Conservation (phyloP, 2,329 filamentous ascomycete species). For the Penicillium sp. region DNA sequence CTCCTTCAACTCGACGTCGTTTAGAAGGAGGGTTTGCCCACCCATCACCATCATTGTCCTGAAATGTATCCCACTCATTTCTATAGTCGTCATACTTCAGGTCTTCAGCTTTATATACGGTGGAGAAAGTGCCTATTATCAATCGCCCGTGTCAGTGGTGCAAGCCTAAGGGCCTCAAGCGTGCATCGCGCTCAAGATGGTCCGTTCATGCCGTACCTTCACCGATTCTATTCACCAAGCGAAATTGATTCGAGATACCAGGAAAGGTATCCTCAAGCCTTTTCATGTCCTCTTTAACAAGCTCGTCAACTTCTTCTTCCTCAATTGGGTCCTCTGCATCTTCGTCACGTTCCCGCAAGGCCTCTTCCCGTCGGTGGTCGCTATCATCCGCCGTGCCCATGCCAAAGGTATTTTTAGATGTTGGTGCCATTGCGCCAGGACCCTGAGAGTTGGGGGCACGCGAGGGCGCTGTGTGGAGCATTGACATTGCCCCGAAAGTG, state of each 20-base stretch:
- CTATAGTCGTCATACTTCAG: slow-evolving; percentile 80
- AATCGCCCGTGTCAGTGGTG: slow-evolving; percentile 1
- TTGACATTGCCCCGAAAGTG: slow-evolving; percentile 30
- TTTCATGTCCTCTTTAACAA: slow-evolving; percentile 82
- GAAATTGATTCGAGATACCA: slow-evolving; percentile 81
- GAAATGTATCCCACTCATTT: slow-evolving; percentile 82
- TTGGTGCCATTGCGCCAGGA: slow-evolving; percentile 21
- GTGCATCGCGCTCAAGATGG: background rate
- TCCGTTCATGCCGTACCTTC: slow-evolving; percentile 67
- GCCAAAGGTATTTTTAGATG: slow-evolving; percentile 25
- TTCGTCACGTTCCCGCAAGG: slow-evolving; percentile 27
- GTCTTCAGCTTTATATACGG: slow-evolving; percentile 98
- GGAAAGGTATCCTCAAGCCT: slow-evolving; percentile 81
- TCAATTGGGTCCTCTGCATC: slow-evolving; percentile 34
- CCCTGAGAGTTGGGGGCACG: slow-evolving; percentile 33
- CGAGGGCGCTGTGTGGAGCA: slow-evolving; percentile 29
- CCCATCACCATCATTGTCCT: slow-evolving; percentile 64
- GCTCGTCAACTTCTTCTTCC: slow-evolving; percentile 49
- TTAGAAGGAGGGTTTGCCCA: slow-evolving; percentile 73
- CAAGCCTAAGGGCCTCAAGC: background rate
- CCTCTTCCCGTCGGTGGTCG: slow-evolving; percentile 21
- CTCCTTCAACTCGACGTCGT: slow-evolving; percentile 52
- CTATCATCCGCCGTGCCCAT: slow-evolving; percentile 22
- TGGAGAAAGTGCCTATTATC: slow-evolving; percentile 88
- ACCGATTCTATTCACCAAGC: slow-evolving; percentile 93